Percentiles rank a stretch among this genome's conserved stretches.
Conservation (phyloP, 108 stramenopile species). For the Asterionellopsis glacialis region DNA sequence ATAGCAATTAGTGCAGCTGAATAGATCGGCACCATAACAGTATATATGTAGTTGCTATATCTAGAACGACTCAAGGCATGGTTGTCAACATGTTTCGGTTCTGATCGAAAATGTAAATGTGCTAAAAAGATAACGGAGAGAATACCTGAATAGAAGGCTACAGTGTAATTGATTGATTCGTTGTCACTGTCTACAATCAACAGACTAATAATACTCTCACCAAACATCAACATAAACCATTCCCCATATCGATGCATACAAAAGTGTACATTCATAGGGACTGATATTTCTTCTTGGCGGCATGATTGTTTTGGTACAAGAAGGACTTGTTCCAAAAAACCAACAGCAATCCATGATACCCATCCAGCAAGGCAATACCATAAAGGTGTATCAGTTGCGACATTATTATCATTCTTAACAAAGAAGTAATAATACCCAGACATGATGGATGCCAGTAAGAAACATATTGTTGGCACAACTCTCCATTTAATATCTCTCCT, state of each 20-base stretch:
- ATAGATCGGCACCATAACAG: slow-evolving; percentile 19
- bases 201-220: slow-evolving; percentile 35
- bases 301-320: neutral
- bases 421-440: neutral
- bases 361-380: slow-evolving; percentile 1
- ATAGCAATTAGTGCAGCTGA: slow-evolving; percentile 29
- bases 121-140: slow-evolving; percentile 22
- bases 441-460: neutral
- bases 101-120: slow-evolving; percentile 24
- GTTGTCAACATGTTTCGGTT: slow-evolving; percentile 20
- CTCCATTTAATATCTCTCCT: neutral
- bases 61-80: slow-evolving; percentile 30
- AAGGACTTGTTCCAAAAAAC: neutral
- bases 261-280: slow-evolving; percentile 42
- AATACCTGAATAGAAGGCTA: slow-evolving; percentile 21
- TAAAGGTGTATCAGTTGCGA: neutral
- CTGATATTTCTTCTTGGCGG: slow-evolving; percentile 3
- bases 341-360: slow-evolving; percentile 5
- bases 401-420: neutral
- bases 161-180: slow-evolving; percentile 6
- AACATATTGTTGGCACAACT: neutral
- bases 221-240: slow-evolving; percentile 59
- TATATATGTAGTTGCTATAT: slow-evolving; percentile 14
- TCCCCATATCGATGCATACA: slow-evolving; percentile 48
- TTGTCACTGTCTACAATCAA: slow-evolving; percentile 29